Evolutionary conservation across 1,139 yeast genomes (phyloP).

Genomic region (Keqinozyma sinolaborantium): DNA sequence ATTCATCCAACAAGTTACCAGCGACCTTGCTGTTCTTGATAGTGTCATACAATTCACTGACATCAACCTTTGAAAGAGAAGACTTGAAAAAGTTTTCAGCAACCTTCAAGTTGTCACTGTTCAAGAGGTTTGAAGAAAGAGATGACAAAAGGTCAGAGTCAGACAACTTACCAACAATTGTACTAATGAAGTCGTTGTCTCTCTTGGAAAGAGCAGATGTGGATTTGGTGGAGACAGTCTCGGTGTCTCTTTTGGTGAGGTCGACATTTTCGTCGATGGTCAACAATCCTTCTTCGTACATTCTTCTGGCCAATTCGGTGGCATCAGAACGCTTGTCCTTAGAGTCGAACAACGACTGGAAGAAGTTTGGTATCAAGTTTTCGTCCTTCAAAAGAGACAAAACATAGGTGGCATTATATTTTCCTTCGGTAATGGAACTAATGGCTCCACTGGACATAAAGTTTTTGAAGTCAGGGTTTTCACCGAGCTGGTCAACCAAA

Average conservation of each 20-base stretch:
- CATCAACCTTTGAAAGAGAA: constrained; percentile 19
- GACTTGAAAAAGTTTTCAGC: constrained; percentile 17
- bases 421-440: constrained; percentile 13
- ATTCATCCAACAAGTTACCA: constrained; percentile 13
- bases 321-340: constrained; percentile 17
- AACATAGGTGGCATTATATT: constrained; percentile 16
- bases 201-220: constrained; percentile 12
- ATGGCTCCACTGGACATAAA: constrained; percentile 6
- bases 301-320: constrained; percentile 15
- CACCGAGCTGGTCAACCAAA: constrained; percentile 9
- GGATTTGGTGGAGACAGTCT: constrained; percentile 1
- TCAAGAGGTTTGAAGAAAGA: constrained; percentile 18
- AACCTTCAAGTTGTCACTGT: constrained; percentile 15
- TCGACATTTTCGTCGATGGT: constrained; percentile 5
- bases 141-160: constrained; percentile 20
- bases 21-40: constrained; percentile 25
- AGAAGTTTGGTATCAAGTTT: constrained; percentile 17
- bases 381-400: constrained; percentile 14
- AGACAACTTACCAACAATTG: constrained; percentile 18
- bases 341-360: constrained; percentile 20
- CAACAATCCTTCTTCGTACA: constrained; percentile 12
- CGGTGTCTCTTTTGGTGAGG: constrained; percentile 5
- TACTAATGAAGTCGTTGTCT: constrained; percentile 17
- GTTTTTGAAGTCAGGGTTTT: constrained; percentile 6
- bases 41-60: constrained; percentile 16